Conservation (phyloP, 805 yeast species). For the Hanseniaspora thailandica region DNA sequence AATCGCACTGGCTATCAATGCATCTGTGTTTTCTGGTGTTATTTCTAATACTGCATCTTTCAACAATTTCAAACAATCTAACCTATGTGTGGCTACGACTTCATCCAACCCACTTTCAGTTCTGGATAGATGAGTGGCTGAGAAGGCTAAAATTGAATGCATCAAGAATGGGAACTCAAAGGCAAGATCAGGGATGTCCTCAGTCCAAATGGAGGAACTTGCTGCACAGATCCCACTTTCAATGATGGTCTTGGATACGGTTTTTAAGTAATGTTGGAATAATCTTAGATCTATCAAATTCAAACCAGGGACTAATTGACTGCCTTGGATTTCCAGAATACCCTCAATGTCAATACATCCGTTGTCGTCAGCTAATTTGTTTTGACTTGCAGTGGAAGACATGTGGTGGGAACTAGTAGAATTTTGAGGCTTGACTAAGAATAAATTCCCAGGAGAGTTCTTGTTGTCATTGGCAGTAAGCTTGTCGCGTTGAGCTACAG, state of each 20-base stretch:
- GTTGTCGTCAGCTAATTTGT: not conserved
- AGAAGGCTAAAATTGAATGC: slow-evolving; percentile 83
- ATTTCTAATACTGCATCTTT: slow-evolving; percentile 80
- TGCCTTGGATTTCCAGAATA: slow-evolving; percentile 13
- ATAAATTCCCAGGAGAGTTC: not conserved
- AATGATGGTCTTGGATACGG: slow-evolving; percentile 76
- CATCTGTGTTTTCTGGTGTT: slow-evolving; percentile 77
- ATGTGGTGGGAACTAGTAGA: not conserved
- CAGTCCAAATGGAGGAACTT: slow-evolving; percentile 58
- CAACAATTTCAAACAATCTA: slow-evolving; percentile 69
- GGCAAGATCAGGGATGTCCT: slow-evolving; percentile 78
- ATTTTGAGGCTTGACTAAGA: not conserved
- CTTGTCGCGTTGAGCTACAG: slow-evolving; percentile 14
- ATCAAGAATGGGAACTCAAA: slow-evolving; percentile 78
- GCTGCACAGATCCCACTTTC: slow-evolving; percentile 83
- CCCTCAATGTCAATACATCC: not conserved
- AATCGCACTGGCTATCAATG: slow-evolving; percentile 82
- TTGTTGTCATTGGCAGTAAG: slow-evolving; percentile 9
- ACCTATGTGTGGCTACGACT: slow-evolving; percentile 73
- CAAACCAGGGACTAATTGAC: slow-evolving; percentile 28
- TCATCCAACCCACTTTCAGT: slow-evolving; percentile 65
- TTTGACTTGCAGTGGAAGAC: slow-evolving; percentile 5
- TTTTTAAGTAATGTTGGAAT: slow-evolving; percentile 77
- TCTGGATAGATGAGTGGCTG: slow-evolving; percentile 82
- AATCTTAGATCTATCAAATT: slow-evolving; percentile 68